phyloP scores from a whole-genome alignment of 192 early-diverging fungal genomes.

The Coemansia sp. region DNA sequence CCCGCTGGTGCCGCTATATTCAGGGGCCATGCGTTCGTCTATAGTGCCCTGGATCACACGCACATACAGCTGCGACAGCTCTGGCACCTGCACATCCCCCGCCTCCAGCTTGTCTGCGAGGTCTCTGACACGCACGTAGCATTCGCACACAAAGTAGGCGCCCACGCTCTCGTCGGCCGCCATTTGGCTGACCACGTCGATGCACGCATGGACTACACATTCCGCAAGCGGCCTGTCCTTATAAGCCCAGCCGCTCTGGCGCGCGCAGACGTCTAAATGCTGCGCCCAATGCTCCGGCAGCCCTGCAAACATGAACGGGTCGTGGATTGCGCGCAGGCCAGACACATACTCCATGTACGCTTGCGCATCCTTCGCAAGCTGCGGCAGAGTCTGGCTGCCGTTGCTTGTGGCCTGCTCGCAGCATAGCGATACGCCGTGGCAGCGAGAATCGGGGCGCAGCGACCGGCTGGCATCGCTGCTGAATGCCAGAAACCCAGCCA shows the following conservation, averaged over 20 bases:
- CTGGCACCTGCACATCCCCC: not conserved
- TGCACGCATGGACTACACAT: not conserved
- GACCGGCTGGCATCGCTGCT: not conserved
- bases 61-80: conserved; percentile 18
- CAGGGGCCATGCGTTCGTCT: not conserved
- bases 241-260: not conserved
- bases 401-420: not conserved
- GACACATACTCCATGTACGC: conserved; percentile 18
- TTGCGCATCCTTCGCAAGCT: not conserved
- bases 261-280: conserved; percentile 8
- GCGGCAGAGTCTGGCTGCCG: not conserved
- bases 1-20: not conserved
- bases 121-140: conserved; percentile 9
- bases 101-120: conserved; percentile 7
- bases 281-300: conserved; percentile 18
- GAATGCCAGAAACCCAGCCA: conserved; percentile 17
- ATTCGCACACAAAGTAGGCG: conserved; percentile 35
- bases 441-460: conserved; percentile 12
- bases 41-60: not conserved
- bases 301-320: conserved; percentile 33
- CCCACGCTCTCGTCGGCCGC: conserved; percentile 1
- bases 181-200: conserved; percentile 17
- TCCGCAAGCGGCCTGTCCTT: not conserved
- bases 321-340: conserved; percentile 12
- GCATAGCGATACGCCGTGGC: conserved; percentile 9